Evolutionary conservation across 2,329 filamentous ascomycete species (phyloP).

Genomic region (Phialophora expanda): DNA sequence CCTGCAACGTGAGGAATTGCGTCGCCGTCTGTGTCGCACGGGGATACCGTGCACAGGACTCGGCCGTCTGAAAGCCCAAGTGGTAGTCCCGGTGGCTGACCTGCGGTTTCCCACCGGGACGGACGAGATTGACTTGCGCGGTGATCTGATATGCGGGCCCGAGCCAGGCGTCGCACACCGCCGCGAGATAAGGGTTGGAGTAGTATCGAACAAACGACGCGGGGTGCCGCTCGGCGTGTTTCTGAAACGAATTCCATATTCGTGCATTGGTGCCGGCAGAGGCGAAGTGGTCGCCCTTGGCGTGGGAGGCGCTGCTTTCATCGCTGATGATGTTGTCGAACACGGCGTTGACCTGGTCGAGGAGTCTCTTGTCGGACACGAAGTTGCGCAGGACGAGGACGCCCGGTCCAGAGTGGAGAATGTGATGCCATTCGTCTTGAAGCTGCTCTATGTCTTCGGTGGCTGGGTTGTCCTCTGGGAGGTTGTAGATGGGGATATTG

Average conservation of each 20-base stretch:
- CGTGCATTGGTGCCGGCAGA: constrained; percentile 61
- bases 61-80: constrained; percentile 64
- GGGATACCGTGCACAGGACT: constrained; percentile 56
- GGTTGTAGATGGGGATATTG: constrained; percentile 64
- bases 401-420: constrained; percentile 62
- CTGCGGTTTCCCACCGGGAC: constrained; percentile 63
- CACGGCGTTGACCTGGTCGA: constrained; percentile 56
- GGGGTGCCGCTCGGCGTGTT: constrained; percentile 61
- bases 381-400: constrained; percentile 64
- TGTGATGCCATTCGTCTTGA: constrained; percentile 66
- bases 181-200: constrained; percentile 62
- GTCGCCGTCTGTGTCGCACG: constrained; percentile 59
- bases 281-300: constrained; percentile 65
- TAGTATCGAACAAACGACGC: constrained; percentile 63
- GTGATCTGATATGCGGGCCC: constrained; percentile 66
- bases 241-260: constrained; percentile 71
- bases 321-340: constrained; percentile 57
- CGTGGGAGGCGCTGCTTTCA: constrained; percentile 43
- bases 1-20: constrained; percentile 66
- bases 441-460: constrained; percentile 47
- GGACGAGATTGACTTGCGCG: constrained; percentile 67
- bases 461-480: constrained; percentile 42
- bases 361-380: constrained; percentile 50
- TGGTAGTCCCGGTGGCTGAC: constrained; percentile 68
- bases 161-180: constrained; percentile 62